Base-by-base conservation (phyloP, 495 filamentous ascomycete species). In the Melanomma pulvis-pyrius region DNA sequence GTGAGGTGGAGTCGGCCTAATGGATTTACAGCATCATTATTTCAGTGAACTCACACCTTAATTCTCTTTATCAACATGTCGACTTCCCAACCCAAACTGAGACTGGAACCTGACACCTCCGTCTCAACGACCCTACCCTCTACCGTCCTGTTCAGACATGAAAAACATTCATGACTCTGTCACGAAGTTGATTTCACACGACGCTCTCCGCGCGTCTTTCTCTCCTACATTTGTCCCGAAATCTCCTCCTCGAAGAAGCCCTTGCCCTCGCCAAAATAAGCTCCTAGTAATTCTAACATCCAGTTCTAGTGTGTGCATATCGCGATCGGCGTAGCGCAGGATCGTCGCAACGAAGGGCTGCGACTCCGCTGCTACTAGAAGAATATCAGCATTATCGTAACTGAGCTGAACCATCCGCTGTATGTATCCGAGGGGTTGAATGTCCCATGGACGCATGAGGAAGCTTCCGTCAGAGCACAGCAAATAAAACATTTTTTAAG, bases 241-340 rank as follows among this genome's bases (percentile, higher is more conserved):
- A n/a, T 6, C 13, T 6, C 2, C n/a, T 58, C 15, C 3, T 58
- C 30, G 36, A 58, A 39, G 30, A 41, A 41, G 55, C 44, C 5
- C 55, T 58, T 12, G 7, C 17, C 9, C 36, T 58, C 17, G 52
- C 26, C 17, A 5, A 25, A 50, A 36, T 26, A 55, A 4, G 7
- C 52, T 9, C 52, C 52, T 2, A 9, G 6, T 9, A 55, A 55
- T 26, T 55, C 52, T 7, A 55, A 55, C 52, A 25, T 55, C 4
- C 52, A 55, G 25, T 26, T 26, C 24, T 55, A 26, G 52, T 1
- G 52, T 11, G 13, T 55, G 25, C 52, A 55, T 34, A 55, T 55
- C 19, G 11, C 19, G 11, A 50, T 21, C 47, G 47, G 47, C 47
- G 19, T 7, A 11, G 47, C 47, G 7, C n/a, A n/a, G n/a, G n/a